Percentiles rank a stretch among this genome's conserved stretches.
Evolutionary conservation across 1,284 basidiomycete genomes (phyloP).

Genomic region (Farysia itapuensis): DNA sequence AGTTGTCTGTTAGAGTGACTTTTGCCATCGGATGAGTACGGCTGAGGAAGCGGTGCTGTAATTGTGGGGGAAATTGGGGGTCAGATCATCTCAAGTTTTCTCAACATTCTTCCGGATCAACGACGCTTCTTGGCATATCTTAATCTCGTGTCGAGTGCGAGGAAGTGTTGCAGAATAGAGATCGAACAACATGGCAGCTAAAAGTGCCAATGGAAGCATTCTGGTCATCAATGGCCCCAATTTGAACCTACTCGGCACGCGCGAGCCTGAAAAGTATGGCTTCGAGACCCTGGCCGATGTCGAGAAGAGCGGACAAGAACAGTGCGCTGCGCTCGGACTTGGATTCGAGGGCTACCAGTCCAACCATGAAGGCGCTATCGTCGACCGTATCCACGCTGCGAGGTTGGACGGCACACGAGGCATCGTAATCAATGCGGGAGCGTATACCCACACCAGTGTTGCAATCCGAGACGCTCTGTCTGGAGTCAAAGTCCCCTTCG

Average conservation of each 20-base stretch:
- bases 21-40: too few relatives aligned
- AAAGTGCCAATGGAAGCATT: slow-evolving; percentile 4
- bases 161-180: not conserved
- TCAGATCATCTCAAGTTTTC: too few relatives aligned
- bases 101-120: too few relatives aligned
- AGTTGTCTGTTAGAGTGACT: too few relatives aligned
- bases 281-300: slow-evolving; percentile 54
- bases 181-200: not conserved
- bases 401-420: slow-evolving; percentile 20
- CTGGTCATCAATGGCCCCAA: slow-evolving; percentile 58
- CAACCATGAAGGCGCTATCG: slow-evolving; percentile 59
- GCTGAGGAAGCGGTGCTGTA: too few relatives aligned
- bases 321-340: slow-evolving; percentile 5
- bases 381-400: slow-evolving; percentile 58
- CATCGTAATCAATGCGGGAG: slow-evolving; percentile 59
- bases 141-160: too few relatives aligned
- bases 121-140: too few relatives aligned
- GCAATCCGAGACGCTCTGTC: slow-evolving; percentile 58
- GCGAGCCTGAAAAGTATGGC: slow-evolving; percentile 61
- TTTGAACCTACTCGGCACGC: slow-evolving; percentile 59
- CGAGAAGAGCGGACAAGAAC: slow-evolving; percentile 1
- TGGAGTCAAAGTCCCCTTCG: slow-evolving; percentile 56
- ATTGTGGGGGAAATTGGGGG: too few relatives aligned
- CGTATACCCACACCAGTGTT: slow-evolving; percentile 59
- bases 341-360: slow-evolving; percentile 49